Base-by-base conservation (phyloP, 139 green algal species). In the Chlamydomonas applanata region DNA sequence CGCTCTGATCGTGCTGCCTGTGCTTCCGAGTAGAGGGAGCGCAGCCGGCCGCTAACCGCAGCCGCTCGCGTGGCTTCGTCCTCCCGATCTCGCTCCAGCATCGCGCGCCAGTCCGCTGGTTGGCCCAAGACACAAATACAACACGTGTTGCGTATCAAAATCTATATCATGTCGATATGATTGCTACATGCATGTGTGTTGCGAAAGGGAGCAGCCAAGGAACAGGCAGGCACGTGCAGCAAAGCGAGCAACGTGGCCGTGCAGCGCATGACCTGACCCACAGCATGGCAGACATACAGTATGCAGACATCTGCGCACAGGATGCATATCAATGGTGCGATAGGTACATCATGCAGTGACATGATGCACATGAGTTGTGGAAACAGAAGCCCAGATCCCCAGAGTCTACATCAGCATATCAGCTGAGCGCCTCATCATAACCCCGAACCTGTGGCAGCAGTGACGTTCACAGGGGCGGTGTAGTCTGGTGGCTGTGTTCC, bases 101-200 rank as follows among this genome's bases (percentile, higher is more conserved):
- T 66, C n/a, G 25, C 59, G 4, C 59, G 59, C 59, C 59, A 66
- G 59, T 66, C 3, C n/a, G 59, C 59, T 66, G 59, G n/a, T 11
- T n/a, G 59, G 54, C 17, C 5, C 5, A 22, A 17, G 54, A 22
- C 14, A 63, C n/a, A n/a, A n/a, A n/a, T n/a, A n/a, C n/a, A n/a
- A n/a, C n/a, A n/a, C n/a, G n/a, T n/a, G n/a, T n/a, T n/a, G n/a
- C n/a, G n/a, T n/a, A n/a, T n/a, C n/a, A n/a, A n/a, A n/a, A n/a
- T n/a, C n/a, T n/a, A n/a, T n/a, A n/a, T n/a, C n/a, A n/a, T n/a
- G n/a, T n/a, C n/a, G 54, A 17, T 17, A 27, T 17, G 14, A 63
- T 22, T 17, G 45, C 45, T 24, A 16, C 45, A 16, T 24, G 45
- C 45, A 54, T 54, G 45, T 54, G 45, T 16, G 45, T 54, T n/a